Evolutionary conservation across 305 asterid species (phyloP).

Genomic region (Fraxinus albicans): DNA sequence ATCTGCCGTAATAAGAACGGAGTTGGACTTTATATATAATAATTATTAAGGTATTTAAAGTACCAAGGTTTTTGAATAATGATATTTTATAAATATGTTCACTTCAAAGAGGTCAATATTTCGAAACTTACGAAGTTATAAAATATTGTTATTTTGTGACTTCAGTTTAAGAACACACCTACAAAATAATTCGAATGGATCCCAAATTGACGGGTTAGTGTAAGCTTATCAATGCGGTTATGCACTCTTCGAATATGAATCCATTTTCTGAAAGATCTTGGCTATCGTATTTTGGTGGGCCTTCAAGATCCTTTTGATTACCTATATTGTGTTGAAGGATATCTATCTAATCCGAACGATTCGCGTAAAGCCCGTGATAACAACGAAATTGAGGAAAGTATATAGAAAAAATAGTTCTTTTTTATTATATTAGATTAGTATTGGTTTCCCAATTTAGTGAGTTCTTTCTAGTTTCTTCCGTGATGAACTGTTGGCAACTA

Average conservation of each 20-base stretch:
- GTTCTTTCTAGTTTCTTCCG: background rate
- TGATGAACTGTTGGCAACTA: background rate
- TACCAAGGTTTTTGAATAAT: constrained; percentile 42
- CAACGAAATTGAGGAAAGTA: background rate
- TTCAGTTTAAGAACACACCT: background rate
- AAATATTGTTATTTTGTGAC: background rate
- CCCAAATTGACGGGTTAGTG: background rate
- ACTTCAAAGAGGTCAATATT: background rate
- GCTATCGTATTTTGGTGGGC: background rate
- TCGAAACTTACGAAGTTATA: background rate
- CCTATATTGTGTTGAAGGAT: background rate
- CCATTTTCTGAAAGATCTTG: background rate
- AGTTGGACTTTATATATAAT: constrained; percentile 20
- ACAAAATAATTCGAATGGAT: background rate
- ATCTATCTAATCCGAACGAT: no score
- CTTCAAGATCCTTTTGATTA: background rate
- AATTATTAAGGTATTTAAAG: constrained; percentile 8
- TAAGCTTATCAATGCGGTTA: no score
- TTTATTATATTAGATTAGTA: no score
- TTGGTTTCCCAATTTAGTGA: background rate
- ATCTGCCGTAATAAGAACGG: constrained; percentile 40
- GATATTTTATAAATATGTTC: background rate
- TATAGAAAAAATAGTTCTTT: background rate
- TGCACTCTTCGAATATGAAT: background rate
- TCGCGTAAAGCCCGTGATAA: background rate